Conservation (phyloP, 345 rosid species). For the Citrus unshiu region DNA sequence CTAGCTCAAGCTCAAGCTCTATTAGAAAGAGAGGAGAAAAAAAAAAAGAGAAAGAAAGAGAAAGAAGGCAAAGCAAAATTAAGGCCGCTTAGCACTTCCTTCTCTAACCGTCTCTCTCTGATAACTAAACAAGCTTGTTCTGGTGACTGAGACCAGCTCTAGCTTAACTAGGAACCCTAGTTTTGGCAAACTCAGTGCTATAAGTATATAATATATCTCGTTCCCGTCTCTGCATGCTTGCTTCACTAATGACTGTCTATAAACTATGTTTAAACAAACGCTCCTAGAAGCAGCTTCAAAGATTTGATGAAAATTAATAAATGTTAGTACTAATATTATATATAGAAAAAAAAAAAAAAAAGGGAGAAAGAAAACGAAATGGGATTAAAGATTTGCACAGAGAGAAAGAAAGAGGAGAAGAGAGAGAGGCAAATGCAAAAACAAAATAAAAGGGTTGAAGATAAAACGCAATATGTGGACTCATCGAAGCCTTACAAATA, state of each 20-base stretch:
- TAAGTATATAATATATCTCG: background rate
- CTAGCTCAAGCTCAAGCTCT: too few relatives aligned
- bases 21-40: too few relatives aligned
- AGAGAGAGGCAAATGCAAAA: background rate
- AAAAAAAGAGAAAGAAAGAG: constrained; percentile 48
- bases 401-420: background rate
- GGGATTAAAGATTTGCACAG: background rate
- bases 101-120: constrained; percentile 74
- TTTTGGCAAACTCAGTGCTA: constrained; percentile 6
- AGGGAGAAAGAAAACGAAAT: constrained; percentile 19
- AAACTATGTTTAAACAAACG: too few relatives aligned
- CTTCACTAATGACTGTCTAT: background rate
- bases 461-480: constrained; percentile 62
- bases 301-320: constrained; percentile 6
- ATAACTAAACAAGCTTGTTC: background rate
- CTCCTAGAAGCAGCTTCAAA: too few relatives aligned
- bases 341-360: background rate
- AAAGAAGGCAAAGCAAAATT: constrained; percentile 38
- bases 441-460: constrained; percentile 11
- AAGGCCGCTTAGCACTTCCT: constrained; percentile 53
- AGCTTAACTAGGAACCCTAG: constrained; percentile 13
- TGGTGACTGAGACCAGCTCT: background rate
- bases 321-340: background rate
- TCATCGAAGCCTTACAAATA: constrained; percentile 70
- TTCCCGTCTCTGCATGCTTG: constrained; percentile 30